A percentile compares a stretch with the other conserved stretches of the same genome.
Conservation (phyloP, 805 yeast species). For the Candida ortonii region DNA sequence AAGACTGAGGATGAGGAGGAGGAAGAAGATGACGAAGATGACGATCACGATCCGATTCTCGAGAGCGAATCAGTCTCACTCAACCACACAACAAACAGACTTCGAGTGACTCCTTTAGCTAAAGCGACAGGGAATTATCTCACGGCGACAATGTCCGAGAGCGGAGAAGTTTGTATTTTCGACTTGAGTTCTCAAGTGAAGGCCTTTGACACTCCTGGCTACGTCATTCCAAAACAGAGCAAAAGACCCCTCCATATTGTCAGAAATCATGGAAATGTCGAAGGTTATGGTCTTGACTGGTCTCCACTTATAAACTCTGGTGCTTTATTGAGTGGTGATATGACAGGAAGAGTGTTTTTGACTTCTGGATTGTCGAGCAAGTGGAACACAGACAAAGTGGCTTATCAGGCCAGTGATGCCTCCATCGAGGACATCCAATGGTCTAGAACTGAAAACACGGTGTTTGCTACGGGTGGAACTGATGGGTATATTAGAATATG, state of each 20-base stretch:
- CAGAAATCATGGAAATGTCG: slow-evolving; percentile 86
- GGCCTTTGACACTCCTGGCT: slow-evolving; percentile 88
- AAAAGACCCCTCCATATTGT: slow-evolving; percentile 83
- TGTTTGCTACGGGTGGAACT: slow-evolving; percentile 90
- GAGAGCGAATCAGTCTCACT: slow-evolving; percentile 80
- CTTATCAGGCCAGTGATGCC: slow-evolving; percentile 65
- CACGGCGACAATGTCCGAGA: slow-evolving; percentile 85
- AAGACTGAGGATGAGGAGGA: slow-evolving; percentile 75
- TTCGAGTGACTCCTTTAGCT: slow-evolving; percentile 80
- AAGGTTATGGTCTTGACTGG: slow-evolving; percentile 98
- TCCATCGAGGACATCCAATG: slow-evolving; percentile 97
- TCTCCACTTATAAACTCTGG: slow-evolving; percentile 82
- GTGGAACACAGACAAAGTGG: slow-evolving; percentile 85
- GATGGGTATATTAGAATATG: slow-evolving; percentile 92
- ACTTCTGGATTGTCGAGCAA: slow-evolving; percentile 72
- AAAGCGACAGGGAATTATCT: slow-evolving; percentile 71
- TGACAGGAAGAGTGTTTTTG: slow-evolving; percentile 75
- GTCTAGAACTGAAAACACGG: slow-evolving; percentile 89
- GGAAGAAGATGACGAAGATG: slow-evolving; percentile 70
- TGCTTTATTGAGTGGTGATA: slow-evolving; percentile 82
- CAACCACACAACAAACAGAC: slow-evolving; percentile 81
- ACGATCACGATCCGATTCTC: slow-evolving; percentile 72
- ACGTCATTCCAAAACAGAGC: slow-evolving; percentile 67
- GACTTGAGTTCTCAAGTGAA: slow-evolving; percentile 77
- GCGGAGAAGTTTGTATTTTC: slow-evolving; percentile 83